These are phyloP conservation scores for Nicotiana noctiflora DNA, from an alignment of 257 asterid species.

Conservation along the genomic window DNA sequence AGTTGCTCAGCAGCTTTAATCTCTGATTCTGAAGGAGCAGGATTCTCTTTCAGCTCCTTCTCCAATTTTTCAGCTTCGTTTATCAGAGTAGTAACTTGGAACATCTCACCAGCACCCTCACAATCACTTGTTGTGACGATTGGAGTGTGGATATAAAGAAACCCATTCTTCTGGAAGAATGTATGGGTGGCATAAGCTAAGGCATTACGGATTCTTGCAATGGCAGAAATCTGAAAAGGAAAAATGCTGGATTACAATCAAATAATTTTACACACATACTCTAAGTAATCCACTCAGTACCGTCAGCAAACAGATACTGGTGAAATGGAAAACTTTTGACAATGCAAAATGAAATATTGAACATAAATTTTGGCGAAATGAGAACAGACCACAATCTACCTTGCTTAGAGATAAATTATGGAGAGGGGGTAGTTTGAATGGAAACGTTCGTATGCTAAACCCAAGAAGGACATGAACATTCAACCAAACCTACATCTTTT, in stretches of 20 bases:
- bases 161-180: slow-evolving; percentile 81
- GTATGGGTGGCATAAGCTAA: slow-evolving; percentile 93
- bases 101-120: slow-evolving; percentile 99
- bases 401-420: background rate
- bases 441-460: background rate
- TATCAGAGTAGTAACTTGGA: slow-evolving; percentile 79
- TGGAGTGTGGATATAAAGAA: slow-evolving; percentile 90
- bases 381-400: background rate
- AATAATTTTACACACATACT: background rate
- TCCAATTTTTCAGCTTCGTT: slow-evolving; percentile 67
- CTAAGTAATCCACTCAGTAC: background rate
- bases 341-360: background rate
- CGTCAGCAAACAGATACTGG: background rate
- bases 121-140: slow-evolving; percentile 94
- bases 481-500: background rate
- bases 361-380: background rate
- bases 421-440: background rate
- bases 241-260: slow-evolving; percentile 6
- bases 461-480: background rate
- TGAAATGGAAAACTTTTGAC: background rate
- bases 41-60: slow-evolving; percentile 68
- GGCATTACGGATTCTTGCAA: slow-evolving; percentile 84
- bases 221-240: slow-evolving; percentile 58
- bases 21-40: slow-evolving; percentile 64
- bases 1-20: slow-evolving; percentile 50